Conservation (phyloP, 441 rosid genomes). For the Gossypium lobatum region DNA sequence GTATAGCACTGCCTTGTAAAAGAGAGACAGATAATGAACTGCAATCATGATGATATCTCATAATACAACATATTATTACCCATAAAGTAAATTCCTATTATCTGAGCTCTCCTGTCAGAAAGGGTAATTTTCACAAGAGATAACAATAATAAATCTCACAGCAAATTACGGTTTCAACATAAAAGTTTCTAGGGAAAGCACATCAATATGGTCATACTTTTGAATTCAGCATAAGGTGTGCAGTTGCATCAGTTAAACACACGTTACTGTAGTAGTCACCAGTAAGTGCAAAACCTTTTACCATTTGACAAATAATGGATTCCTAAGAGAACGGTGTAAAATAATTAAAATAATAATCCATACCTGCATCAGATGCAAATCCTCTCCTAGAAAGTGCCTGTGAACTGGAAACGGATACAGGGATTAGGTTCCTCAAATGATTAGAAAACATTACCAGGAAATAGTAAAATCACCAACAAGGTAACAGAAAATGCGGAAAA, state of each 20-base stretch:
- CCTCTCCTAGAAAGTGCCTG: constrained; percentile 48
- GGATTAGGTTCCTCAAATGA: constrained; percentile 2
- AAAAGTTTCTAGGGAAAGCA: not conserved
- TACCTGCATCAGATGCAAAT: constrained; percentile 78
- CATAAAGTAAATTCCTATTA: not conserved
- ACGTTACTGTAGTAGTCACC: not conserved
- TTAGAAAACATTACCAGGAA: not conserved
- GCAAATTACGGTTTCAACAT: not conserved
- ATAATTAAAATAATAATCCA: not conserved
- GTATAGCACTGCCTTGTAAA: not conserved
- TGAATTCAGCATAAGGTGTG: not conserved
- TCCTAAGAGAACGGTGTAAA: not conserved
- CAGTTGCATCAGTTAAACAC: not conserved
- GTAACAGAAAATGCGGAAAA: not conserved
- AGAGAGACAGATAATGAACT: not conserved
- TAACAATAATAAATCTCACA: not conserved
- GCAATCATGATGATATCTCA: not conserved
- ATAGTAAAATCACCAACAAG: not conserved
- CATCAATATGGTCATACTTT: not conserved
- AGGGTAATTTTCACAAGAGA: not conserved
- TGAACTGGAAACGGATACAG: constrained; percentile 39
- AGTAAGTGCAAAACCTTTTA: not conserved
- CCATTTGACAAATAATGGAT: not conserved
- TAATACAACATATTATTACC: not conserved
- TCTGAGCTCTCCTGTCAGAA: not conserved